Conservation (phyloP, 129 eudicot genomes). For the Smallanthus sonchifolius region DNA sequence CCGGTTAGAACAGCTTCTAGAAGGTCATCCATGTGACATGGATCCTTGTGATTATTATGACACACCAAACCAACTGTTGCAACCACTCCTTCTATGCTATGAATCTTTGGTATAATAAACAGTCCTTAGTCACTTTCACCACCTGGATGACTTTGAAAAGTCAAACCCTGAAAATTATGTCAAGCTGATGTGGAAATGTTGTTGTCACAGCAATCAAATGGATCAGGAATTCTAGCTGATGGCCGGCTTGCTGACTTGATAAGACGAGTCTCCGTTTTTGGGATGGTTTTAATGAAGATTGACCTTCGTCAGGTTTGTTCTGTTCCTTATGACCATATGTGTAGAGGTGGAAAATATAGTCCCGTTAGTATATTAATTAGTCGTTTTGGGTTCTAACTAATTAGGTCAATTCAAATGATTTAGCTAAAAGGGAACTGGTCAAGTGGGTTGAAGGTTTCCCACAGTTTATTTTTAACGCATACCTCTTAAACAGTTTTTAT, state of each 20-base stretch:
- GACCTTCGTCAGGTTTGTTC: slow-evolving; percentile 89
- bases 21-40: slow-evolving; percentile 71
- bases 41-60: slow-evolving; percentile 76
- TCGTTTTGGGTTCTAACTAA: not conserved
- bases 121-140: not conserved
- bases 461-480: not conserved
- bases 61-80: slow-evolving; percentile 71
- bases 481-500: not conserved
- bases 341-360: too few relatives aligned
- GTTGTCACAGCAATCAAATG: slow-evolving; percentile 70
- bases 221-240: slow-evolving; percentile 87
- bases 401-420: not conserved
- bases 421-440: not conserved
- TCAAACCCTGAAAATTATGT: not conserved
- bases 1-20: slow-evolving; percentile 83
- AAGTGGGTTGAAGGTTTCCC: not conserved
- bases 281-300: slow-evolving; percentile 92
- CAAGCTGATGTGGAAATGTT: not conserved
- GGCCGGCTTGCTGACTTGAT: slow-evolving; percentile 91
- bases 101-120: slow-evolving; percentile 72
- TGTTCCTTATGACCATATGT: not conserved
- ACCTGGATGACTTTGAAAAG: not conserved
- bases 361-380: too few relatives aligned
- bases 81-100: slow-evolving; percentile 75
- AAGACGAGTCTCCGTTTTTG: slow-evolving; percentile 81